Percentiles rank a stretch among this genome's conserved stretches.
phyloP scores from a whole-genome alignment of 495 filamentous ascomycete genomes.

The Tuber indicum region DNA sequence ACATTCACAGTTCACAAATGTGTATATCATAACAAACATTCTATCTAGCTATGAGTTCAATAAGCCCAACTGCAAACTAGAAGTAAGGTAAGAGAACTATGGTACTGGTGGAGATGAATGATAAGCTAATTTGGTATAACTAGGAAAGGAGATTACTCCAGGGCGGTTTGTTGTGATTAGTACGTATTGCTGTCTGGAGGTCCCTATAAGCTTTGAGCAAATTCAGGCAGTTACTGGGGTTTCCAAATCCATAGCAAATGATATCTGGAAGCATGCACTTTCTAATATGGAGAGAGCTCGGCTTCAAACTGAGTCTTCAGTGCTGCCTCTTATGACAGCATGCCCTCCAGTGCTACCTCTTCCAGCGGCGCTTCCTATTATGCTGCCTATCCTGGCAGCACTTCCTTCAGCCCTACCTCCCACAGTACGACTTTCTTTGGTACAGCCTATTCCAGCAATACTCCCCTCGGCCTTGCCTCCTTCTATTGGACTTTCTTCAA shows the following conservation, averaged over 20 bases:
- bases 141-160: conserved; percentile 8
- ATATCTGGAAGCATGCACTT: conserved; percentile 4
- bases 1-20: not conserved
- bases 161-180: not conserved
- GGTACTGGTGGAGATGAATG: not conserved
- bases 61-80: not conserved
- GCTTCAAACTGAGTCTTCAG: not conserved
- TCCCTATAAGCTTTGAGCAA: conserved; percentile 1
- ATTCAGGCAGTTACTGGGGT: conserved; percentile 3
- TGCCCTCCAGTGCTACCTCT: not conserved
- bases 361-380: not conserved
- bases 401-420: not conserved
- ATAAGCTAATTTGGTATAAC: not conserved
- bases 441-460: not conserved
- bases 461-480: not conserved
- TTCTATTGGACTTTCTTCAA: not conserved
- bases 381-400: not conserved
- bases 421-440: no score
- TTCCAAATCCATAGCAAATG: conserved; percentile 12
- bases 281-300: not conserved
- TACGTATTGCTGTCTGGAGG: not conserved
- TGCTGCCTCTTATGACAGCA: not conserved
- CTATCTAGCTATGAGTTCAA: not conserved
- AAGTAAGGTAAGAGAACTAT: not conserved
- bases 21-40: not conserved